Evolutionary conservation across 805 yeast species (phyloP).

Genomic region (Candida ortonii): DNA sequence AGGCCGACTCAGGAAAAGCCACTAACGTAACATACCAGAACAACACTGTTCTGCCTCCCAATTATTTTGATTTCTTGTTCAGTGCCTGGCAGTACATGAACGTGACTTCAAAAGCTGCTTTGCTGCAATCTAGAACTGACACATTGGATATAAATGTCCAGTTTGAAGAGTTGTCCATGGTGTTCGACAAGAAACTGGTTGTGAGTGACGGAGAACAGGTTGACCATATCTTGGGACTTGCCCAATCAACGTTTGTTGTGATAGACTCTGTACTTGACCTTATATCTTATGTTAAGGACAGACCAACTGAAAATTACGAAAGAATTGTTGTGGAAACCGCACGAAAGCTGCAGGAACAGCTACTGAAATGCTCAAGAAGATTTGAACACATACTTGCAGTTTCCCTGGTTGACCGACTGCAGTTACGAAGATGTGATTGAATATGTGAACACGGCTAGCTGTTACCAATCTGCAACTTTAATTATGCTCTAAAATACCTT

Average conservation of each 20-base stretch:
- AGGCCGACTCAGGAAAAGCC: background rate
- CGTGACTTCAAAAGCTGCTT: slow-evolving; percentile 14
- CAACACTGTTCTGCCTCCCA: no score
- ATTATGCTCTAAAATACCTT: slow-evolving; percentile 17
- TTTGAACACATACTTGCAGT: background rate
- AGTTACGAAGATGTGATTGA: slow-evolving; percentile 9
- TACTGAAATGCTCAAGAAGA: slow-evolving; percentile 8
- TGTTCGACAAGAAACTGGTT: background rate
- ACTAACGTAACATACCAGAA: no score
- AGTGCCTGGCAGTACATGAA: slow-evolving; percentile 25
- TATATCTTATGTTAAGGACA: slow-evolving; percentile 9
- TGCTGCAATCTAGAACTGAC: slow-evolving; percentile 6
- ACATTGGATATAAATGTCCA: slow-evolving; percentile 2
- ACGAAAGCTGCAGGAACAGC: slow-evolving; percentile 4
- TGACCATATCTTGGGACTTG: slow-evolving; percentile 23
- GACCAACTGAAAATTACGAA: slow-evolving; percentile 8
- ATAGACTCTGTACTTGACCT: slow-evolving; percentile 17
- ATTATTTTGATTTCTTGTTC: slow-evolving; percentile 15
- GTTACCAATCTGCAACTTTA: slow-evolving; percentile 11
- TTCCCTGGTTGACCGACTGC: slow-evolving; percentile 2
- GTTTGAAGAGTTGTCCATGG: background rate
- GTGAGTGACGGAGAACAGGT: slow-evolving; percentile 19
- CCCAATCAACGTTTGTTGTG: slow-evolving; percentile 12
- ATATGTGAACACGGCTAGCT: slow-evolving; percentile 14
- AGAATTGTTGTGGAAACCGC: slow-evolving; percentile 7